phyloP scores from a whole-genome alignment of 2,329 filamentous ascomycete genomes.

The Colletotrichum simmondsii region DNA sequence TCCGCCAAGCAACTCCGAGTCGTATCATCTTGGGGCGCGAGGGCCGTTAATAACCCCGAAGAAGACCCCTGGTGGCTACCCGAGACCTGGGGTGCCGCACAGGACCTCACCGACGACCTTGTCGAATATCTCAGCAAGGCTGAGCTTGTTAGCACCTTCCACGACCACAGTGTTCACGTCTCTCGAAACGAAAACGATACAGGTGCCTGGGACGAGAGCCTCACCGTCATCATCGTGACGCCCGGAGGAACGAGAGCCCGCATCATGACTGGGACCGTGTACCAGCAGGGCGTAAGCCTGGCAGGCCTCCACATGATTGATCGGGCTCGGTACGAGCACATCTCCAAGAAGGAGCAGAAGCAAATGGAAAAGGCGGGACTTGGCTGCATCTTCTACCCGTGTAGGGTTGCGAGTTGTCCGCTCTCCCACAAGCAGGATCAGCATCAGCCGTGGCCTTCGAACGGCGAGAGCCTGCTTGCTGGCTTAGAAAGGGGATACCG shows the following conservation, averaged over 20 bases:
- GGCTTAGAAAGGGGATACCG: not conserved
- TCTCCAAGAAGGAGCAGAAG: not conserved
- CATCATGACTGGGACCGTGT: not conserved
- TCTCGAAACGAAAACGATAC: not conserved
- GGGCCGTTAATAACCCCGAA: not conserved
- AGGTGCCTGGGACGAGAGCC: not conserved
- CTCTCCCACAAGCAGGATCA: not conserved
- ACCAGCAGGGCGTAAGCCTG: not conserved
- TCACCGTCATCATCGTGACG: not conserved
- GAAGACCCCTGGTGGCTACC: constrained; percentile 2
- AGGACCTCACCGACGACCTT: not conserved
- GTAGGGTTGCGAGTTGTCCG: not conserved
- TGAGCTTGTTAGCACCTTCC: not conserved
- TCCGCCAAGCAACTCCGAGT: not conserved
- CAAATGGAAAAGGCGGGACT: not conserved
- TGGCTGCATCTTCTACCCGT: constrained; percentile 1
- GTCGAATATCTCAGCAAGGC: not conserved
- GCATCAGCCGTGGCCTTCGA: not conserved
- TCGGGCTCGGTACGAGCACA: not conserved
- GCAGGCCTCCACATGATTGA: not conserved
- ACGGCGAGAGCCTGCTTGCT: not conserved
- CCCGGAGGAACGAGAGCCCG: not conserved
- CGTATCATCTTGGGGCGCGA: not conserved
- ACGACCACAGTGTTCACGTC: not conserved
- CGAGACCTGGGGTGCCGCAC: not conserved